These are phyloP conservation scores for Colletotrichum sp. DNA, from an alignment of 2,329 filamentous ascomycete genomes.

Conservation along the genomic window DNA sequence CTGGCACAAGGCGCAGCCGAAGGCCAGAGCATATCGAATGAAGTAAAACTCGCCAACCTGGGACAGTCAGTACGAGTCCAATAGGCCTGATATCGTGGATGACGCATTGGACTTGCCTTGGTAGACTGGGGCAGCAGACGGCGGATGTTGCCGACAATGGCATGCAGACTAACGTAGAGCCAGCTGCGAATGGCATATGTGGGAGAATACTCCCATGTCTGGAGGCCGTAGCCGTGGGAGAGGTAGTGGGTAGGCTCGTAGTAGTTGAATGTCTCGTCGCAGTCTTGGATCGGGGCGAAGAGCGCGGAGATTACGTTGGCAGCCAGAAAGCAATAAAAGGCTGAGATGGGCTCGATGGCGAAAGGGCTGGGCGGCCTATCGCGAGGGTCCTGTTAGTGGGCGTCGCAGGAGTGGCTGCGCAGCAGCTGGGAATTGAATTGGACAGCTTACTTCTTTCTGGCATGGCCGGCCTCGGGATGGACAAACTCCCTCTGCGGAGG, in stretches of 20 bases:
- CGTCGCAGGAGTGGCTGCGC: not conserved
- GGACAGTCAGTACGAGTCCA: not conserved
- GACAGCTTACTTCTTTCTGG: constrained; percentile 52
- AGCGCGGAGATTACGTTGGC: constrained; percentile 78
- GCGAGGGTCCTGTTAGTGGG: constrained; percentile 7
- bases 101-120: constrained; percentile 47
- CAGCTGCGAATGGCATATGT: constrained; percentile 95
- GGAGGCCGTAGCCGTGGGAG: constrained; percentile 87
- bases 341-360: constrained; percentile 72
- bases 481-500: constrained; percentile 41
- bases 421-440: not conserved
- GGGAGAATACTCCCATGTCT: constrained; percentile 99
- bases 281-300: constrained; percentile 93
- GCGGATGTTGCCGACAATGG: constrained; percentile 70
- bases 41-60: constrained; percentile 83
- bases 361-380: constrained; percentile 58
- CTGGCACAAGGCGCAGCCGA: constrained; percentile 81
- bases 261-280: constrained; percentile 99
- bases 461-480: constrained; percentile 54
- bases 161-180: constrained; percentile 86
- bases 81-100: not conserved
- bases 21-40: constrained; percentile 76
- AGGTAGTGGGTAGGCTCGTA: constrained; percentile 98
- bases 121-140: constrained; percentile 66
- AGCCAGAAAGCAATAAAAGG: constrained; percentile 80